Percentiles rank a stretch among this genome's conserved stretches.
These are phyloP conservation scores for Hyaloperonospora arabidopsidis DNA, from an alignment of 352 stramenopile species.

Conservation along the genomic window DNA sequence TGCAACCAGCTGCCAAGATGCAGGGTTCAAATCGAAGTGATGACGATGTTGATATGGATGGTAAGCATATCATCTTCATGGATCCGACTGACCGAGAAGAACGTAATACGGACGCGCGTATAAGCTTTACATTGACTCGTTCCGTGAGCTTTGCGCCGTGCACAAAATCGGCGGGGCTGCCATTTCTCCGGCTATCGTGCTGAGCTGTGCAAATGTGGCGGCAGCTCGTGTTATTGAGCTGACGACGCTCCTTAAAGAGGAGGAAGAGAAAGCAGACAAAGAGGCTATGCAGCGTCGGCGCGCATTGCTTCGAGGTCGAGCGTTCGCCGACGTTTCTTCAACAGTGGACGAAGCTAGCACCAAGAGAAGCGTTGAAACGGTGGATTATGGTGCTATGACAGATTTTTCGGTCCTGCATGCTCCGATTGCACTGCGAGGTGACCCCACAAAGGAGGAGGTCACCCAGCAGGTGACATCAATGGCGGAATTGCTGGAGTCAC, in stretches of 20 bases:
- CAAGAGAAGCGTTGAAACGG: conserved; percentile 32
- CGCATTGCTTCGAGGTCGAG: conserved; percentile 58
- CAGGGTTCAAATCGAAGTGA: conserved; percentile 11
- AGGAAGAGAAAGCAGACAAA: conserved; percentile 67
- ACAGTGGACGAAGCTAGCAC: conserved; percentile 21
- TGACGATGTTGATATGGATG: conserved; percentile 26
- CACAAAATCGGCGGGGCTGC: conserved; percentile 85
- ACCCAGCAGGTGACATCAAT: conserved; percentile 57
- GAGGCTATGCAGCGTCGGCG: conserved; percentile 54
- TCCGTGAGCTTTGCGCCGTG: conserved; percentile 85
- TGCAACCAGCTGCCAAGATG: conserved; percentile 29
- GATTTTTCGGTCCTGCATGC: conserved; percentile 71
- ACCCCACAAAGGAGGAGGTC: conserved; percentile 44
- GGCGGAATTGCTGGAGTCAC: conserved; percentile 59
- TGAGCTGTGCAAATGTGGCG: conserved; percentile 71
- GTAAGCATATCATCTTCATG: conserved; percentile 66
- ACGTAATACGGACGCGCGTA: conserved; percentile 74
- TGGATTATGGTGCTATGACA: conserved; percentile 79
- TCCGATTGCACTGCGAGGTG: conserved; percentile 63
- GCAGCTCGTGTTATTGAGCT: conserved; percentile 69
- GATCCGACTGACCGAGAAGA: conserved; percentile 88
- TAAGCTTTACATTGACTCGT: conserved; percentile 90
- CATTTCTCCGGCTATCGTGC: conserved; percentile 53
- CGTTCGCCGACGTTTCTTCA: conserved; percentile 61
- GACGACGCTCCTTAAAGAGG: conserved; percentile 69